Conservation (phyloP, 441 rosid genomes). For the Bruguiera hainesii region DNA sequence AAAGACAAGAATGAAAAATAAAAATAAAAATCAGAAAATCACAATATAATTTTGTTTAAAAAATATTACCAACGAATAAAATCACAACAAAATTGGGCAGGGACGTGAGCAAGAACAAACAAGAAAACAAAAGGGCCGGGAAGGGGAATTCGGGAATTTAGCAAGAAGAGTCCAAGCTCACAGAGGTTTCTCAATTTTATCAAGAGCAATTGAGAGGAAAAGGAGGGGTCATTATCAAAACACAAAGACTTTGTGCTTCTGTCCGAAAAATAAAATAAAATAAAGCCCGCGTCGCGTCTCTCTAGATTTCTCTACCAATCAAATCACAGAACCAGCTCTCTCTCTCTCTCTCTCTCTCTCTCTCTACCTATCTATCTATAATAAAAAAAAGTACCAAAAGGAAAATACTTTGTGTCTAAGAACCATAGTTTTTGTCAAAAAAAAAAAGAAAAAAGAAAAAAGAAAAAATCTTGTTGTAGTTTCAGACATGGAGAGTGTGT, state of each 20-base stretch:
- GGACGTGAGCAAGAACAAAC: background rate
- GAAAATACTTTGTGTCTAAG: too few species aligned
- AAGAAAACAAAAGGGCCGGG: background rate
- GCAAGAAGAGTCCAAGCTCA: background rate
- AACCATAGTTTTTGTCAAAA: constrained; percentile 8
- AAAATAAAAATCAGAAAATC: too few species aligned
- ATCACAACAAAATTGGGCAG: too few species aligned
- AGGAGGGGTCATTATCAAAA: constrained; percentile 23
- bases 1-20: too few species aligned
- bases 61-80: too few species aligned
- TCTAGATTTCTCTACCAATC: constrained; percentile 47
- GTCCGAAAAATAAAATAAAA: constrained; percentile 1
- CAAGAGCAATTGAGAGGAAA: constrained; percentile 16
- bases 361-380: constrained; percentile 13
- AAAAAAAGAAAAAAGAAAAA: too few species aligned
- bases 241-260: background rate
- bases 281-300: constrained; percentile 25
- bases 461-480: background rate
- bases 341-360: constrained; percentile 5
- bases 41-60: too few species aligned
- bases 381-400: too few species aligned
- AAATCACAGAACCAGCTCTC: constrained; percentile 20
- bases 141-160: constrained; percentile 25
- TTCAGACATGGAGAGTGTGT: constrained; percentile 24
- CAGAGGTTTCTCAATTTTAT: constrained; percentile 16